Base-by-base conservation (phyloP, 1,284 basidiomycete species). In the Filobasidium uniguttulatum region DNA sequence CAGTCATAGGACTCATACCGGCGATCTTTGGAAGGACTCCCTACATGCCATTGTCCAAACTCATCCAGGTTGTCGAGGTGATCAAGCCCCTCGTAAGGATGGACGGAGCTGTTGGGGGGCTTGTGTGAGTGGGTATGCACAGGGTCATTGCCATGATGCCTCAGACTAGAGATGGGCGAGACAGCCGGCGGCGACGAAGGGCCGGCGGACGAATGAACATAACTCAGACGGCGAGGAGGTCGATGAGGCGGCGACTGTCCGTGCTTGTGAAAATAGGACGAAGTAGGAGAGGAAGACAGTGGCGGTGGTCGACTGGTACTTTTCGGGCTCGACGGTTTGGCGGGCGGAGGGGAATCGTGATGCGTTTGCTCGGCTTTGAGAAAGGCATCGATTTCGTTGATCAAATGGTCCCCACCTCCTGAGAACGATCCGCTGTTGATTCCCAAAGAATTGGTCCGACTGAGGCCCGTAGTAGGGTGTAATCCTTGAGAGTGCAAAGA, bases 241-340 rank as follows among this genome's bases (percentile, higher is more conserved):
- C 20, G 25, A 33, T 44, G 50, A 19, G 36, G 34, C 29, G 23
- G 40, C 14, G 23, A 30, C 10, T 65, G 62, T 30, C 44, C n/a
- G 45, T 35, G 49, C 41, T 25, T 3, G 10, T 41, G 31, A 10
- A n/a, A 33, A 33, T 33, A 10, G 9, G 31, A 33, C 31, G 10
- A 10, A 9, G 31, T n/a, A 33, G 31, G 31, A 10, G 31, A 33
- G 31, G n/a, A 33, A 33, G 31, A 33, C n/a, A n/a, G n/a, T n/a
- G n/a, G n/a, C n/a, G n/a, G n/a, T n/a, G n/a, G n/a, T n/a, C n/a
- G n/a, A n/a, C n/a, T n/a, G n/a, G n/a, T n/a, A n/a, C n/a, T n/a
- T n/a, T n/a, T n/a, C n/a, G n/a, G n/a, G n/a, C n/a, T n/a, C n/a
- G n/a, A n/a, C n/a, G n/a, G n/a, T n/a, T n/a, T n/a, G n/a, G n/a